Conservation (phyloP, 2,329 filamentous ascomycete genomes). For the Colletotrichum sp. region DNA sequence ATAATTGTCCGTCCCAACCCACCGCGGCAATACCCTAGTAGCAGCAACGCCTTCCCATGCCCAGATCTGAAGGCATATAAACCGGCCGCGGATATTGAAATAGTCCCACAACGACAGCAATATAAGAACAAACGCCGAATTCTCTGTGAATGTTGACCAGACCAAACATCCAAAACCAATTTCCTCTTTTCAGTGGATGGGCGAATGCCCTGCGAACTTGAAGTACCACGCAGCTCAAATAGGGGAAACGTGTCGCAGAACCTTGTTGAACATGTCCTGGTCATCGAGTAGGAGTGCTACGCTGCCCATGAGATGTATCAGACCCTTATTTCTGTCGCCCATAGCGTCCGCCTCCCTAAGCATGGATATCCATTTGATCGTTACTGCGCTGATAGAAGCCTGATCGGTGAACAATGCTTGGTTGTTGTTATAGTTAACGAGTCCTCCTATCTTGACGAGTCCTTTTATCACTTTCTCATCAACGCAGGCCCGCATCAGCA, state of each 20-base stretch:
- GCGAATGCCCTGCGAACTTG: not conserved
- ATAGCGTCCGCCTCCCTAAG: not conserved
- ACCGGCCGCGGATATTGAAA: not conserved
- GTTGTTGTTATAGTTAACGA: not conserved
- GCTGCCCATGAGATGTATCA: not conserved
- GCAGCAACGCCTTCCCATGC: not conserved
- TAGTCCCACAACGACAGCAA: not conserved
- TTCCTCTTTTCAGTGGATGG: not conserved
- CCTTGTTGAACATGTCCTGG: not conserved
- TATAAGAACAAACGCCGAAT: not conserved
- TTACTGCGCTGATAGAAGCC: not conserved
- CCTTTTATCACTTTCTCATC: not conserved
- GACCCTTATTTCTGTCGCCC: not conserved
- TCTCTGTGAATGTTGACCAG: not conserved
- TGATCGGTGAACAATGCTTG: not conserved
- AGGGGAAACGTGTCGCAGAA: not conserved
- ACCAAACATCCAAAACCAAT: not conserved
- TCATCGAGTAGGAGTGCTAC: not conserved
- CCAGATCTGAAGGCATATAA: not conserved
- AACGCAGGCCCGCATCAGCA: not conserved
- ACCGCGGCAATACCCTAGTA: not conserved
- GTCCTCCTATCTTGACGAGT: not conserved
- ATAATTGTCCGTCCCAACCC: not conserved
- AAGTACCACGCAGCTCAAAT: not conserved
- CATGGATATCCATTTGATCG: not conserved